These are phyloP conservation scores for Phytophthora colocasiae DNA, from an alignment of 352 stramenopile genomes.

Conservation along the genomic window DNA sequence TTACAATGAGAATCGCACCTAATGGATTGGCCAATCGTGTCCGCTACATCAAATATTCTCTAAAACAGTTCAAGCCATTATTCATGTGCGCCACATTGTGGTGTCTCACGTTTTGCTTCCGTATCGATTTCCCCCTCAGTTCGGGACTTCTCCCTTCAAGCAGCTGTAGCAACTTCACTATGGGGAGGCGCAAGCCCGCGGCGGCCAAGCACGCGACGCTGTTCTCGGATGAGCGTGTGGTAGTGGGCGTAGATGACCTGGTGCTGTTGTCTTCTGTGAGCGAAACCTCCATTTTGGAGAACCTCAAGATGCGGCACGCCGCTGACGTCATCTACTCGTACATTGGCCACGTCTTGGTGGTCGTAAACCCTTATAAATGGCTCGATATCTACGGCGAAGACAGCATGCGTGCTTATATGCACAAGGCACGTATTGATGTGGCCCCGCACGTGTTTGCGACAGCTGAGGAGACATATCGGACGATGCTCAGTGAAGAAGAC, in stretches of 20 bases:
- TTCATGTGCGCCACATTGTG: neutral
- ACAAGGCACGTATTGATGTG: conserved; percentile 90
- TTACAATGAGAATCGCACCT: too few relatives aligned
- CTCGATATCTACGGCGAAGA: conserved; percentile 89
- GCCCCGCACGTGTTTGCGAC: conserved; percentile 88
- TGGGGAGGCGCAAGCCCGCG: conserved; percentile 40
- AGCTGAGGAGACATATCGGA: conserved; percentile 87
- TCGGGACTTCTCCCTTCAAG: conserved; percentile 31
- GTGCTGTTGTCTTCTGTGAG: conserved; percentile 76
- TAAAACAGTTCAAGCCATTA: neutral
- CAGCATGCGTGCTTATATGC: conserved; percentile 82
- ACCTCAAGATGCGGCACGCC: conserved; percentile 89
- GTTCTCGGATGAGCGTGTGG: conserved; percentile 69
- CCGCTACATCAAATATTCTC: too few relatives aligned
- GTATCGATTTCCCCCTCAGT: conserved; percentile 12
- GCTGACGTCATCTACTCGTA: conserved; percentile 90
- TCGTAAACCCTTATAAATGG: conserved; percentile 92
- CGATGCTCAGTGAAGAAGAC: conserved; percentile 89
- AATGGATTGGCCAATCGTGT: too few relatives aligned
- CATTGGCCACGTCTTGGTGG: conserved; percentile 89
- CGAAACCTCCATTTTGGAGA: conserved; percentile 87
- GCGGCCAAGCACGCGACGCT: conserved; percentile 29
- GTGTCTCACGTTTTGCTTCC: conserved; percentile 20
- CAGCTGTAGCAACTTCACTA: conserved; percentile 31
- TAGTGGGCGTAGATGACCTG: conserved; percentile 86